These are phyloP conservation scores for Udeniomyces megalosporus DNA, from an alignment of 768 basidiomycete genomes.

Conservation along the genomic window DNA sequence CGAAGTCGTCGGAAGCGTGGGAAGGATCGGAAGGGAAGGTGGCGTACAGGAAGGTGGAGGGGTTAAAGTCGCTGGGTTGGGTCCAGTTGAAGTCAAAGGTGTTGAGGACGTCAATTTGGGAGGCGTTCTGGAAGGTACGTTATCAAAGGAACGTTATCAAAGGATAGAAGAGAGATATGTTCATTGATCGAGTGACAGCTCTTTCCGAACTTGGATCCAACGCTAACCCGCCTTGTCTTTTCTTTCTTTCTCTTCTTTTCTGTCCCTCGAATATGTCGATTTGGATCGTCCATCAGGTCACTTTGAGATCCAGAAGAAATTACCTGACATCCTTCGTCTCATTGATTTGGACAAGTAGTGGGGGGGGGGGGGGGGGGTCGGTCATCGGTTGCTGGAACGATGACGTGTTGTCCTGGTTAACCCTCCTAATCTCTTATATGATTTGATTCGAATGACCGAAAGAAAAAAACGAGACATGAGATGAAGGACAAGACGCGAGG, in stretches of 20 bases:
- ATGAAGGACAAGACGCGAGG: too few species aligned
- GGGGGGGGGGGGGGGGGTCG: too few species aligned
- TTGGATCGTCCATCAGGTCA: neutral
- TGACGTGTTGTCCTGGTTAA: neutral
- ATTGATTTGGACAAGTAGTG: conserved; percentile 10
- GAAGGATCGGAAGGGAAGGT: conserved; percentile 25
- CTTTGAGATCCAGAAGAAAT: neutral
- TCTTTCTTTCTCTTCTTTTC: neutral
- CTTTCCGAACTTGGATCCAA: neutral
- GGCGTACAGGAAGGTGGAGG: conserved; percentile 1
- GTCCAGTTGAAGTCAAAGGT: conserved; percentile 25
- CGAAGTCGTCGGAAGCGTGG: conserved; percentile 30
- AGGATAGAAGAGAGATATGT: too few species aligned
- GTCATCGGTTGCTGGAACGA: too few species aligned
- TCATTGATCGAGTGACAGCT: neutral
- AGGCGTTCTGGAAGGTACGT: conserved; percentile 25
- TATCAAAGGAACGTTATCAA: neutral
- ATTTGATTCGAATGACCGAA: too few species aligned
- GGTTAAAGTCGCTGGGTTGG: conserved; percentile 26
- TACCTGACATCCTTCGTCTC: conserved; percentile 4
- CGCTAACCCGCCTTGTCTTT: too few species aligned
- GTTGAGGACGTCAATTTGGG: conserved; percentile 30
- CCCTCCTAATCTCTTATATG: too few species aligned
- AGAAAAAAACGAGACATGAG: too few species aligned
- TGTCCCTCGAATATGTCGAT: neutral